These are phyloP conservation scores for Rhynchospora breviuscula DNA, from an alignment of 176 grass and related monocot species.

Conservation along the genomic window DNA sequence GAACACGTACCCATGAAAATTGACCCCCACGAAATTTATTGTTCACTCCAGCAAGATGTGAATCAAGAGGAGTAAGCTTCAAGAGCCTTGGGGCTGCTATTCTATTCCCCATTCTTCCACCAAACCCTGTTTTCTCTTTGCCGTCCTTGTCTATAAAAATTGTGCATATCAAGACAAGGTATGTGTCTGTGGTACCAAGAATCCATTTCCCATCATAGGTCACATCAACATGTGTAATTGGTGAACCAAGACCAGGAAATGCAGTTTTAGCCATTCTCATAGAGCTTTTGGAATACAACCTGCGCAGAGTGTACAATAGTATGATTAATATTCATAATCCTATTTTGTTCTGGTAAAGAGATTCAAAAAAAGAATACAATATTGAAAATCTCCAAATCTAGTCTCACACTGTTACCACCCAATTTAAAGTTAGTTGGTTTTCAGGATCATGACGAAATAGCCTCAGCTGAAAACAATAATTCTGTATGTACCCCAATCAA, in stretches of 20 bases:
- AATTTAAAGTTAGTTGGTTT: background rate
- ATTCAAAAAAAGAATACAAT: background rate
- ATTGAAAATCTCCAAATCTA: background rate
- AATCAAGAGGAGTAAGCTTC: constrained; percentile 76
- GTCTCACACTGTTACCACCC: background rate
- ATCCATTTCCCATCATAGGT: constrained; percentile 91
- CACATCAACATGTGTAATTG: constrained; percentile 89
- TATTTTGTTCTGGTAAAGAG: background rate
- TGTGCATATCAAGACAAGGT: constrained; percentile 72
- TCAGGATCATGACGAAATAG: background rate
- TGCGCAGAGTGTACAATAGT: constrained; percentile 10
- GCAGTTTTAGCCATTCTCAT: constrained; percentile 98
- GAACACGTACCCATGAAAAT: constrained; percentile 75
- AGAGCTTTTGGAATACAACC: constrained; percentile 84
- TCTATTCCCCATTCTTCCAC: constrained; percentile 71
- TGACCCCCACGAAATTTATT: constrained; percentile 69
- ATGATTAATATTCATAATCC: background rate
- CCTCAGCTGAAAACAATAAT: background rate
- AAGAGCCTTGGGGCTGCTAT: constrained; percentile 88
- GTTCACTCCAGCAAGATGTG: constrained; percentile 54
- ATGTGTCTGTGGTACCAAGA: constrained; percentile 68
- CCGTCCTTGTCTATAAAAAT: constrained; percentile 90
- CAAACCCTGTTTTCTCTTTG: constrained; percentile 77
- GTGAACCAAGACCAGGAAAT: constrained; percentile 87
- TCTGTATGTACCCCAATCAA: background rate